Evolutionary conservation across 2,329 filamentous ascomycete species (phyloP), one percentile per base, ranked within the genome.

Genomic region (Fonsecaea monophora): DNA sequence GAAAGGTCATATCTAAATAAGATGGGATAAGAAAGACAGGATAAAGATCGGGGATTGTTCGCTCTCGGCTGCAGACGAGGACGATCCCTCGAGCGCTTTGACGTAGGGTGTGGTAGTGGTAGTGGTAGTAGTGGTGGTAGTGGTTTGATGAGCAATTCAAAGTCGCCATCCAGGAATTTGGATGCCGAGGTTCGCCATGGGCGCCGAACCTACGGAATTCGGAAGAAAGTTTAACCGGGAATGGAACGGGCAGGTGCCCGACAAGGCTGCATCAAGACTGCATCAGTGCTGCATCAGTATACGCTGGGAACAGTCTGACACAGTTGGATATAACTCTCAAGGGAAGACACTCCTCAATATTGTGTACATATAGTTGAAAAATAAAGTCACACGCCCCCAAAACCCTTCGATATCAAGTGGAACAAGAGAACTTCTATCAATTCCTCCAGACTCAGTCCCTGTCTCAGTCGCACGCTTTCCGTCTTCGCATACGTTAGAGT

Each of bases 1-100:
- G 32, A 32, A 35, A n/a, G 38, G 21, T 25, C 37, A 61, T 61
- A 2, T 61, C 59, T 50, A 61, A 53, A 57, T 57, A 57, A 38
- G 15, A 13, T 10, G 34, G 15, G 53, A 40, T 37, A 40, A 37
- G 3, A 6, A 25, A 25, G 35, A 35, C 15, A 53, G 59, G 34
- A 61, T 38, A 57, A 50, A 50, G 18, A 13, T 50, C 45, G 45
- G 45, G 45, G 12, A 10, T 50, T 25, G 18, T 3, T 50, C 45
- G 45, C 45, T 50, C 9, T 50, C 45, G 45, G 45, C 45, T 21
- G 45, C 45, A 48, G 42, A 45, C 40, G 15, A 45, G 21, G 15
- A 45, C 40, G 15, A 13, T 25, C 12, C 15, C 15, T 18, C 35
- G 40, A n/a, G 40, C 21, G 37, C 18, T 25, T 50, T 50, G 42